Conservation (phyloP, 805 yeast species). For the Saturnispora saitoi region DNA sequence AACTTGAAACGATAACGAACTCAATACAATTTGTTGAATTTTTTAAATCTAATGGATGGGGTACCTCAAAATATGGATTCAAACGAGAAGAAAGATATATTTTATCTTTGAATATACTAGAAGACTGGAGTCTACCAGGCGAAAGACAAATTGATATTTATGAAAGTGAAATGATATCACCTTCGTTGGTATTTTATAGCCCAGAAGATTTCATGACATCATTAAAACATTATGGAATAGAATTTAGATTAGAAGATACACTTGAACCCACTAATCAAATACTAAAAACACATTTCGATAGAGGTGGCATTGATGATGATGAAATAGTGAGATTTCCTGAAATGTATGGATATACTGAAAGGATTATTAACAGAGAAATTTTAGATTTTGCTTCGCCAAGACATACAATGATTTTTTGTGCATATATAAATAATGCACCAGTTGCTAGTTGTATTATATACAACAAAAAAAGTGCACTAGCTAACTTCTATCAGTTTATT, state of each 20-base stretch:
- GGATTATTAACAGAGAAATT: constrained; percentile 21
- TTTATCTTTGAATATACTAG: constrained; percentile 33
- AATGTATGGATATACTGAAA: constrained; percentile 25
- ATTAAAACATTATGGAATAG: constrained; percentile 47
- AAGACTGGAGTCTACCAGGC: constrained; percentile 43
- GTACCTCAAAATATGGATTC: constrained; percentile 17
- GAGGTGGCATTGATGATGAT: constrained; percentile 9
- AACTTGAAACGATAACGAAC: constrained; percentile 7
- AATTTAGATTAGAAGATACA: constrained; percentile 46
- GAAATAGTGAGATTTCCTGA: constrained; percentile 22
- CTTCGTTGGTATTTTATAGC: neutral
- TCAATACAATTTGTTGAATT: constrained; percentile 22
- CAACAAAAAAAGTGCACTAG: constrained; percentile 36
- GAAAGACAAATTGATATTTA: neutral
- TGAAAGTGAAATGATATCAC: neutral
- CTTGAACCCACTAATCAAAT: constrained; percentile 28
- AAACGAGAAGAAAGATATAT: constrained; percentile 20
- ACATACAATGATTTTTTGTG: constrained; percentile 34
- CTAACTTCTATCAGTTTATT: constrained; percentile 45
- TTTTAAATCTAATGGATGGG: constrained; percentile 37
- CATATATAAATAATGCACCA: constrained; percentile 5
- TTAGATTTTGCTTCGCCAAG: constrained; percentile 30
- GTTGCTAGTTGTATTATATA: constrained; percentile 42
- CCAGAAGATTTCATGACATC: constrained; percentile 1
- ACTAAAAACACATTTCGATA: constrained; percentile 30